These are phyloP conservation scores for Exophiala calicioides DNA, from an alignment of 2,329 filamentous ascomycete species.

Conservation along the genomic window DNA sequence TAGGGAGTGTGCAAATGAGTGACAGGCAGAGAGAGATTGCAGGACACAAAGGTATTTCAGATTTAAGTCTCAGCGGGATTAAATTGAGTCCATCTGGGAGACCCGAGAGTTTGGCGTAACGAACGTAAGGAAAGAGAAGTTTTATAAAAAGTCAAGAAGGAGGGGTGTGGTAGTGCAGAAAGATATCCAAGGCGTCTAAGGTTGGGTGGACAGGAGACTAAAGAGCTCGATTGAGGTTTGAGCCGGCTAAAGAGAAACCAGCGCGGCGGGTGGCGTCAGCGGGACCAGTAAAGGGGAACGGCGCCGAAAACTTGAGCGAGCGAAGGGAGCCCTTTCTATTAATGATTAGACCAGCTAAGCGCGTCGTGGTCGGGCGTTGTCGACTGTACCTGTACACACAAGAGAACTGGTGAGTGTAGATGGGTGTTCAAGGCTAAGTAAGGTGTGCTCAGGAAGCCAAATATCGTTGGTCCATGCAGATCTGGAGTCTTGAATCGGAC, in stretches of 20 bases:
- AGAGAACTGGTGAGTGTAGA: too few relatives aligned
- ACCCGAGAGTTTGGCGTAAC: conserved; percentile 7
- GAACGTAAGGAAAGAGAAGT: conserved; percentile 17
- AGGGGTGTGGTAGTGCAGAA: conserved; percentile 1
- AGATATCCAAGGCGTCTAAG: conserved; percentile 15
- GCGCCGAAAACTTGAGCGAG: too few relatives aligned
- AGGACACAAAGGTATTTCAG: conserved; percentile 5
- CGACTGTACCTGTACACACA: too few relatives aligned
- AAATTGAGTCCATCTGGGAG: conserved; percentile 6
- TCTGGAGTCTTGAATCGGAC: too few relatives aligned
- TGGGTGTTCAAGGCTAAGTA: too few relatives aligned
- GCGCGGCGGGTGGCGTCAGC: conserved; percentile 14
- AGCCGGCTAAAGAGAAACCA: conserved; percentile 7
- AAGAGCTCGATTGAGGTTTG: conserved; percentile 11
- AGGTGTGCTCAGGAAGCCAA: too few relatives aligned
- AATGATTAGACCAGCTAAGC: too few relatives aligned
- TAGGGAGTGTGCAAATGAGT: conserved; percentile 12
- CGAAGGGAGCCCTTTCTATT: too few relatives aligned
- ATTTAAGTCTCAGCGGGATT: conserved; percentile 12
- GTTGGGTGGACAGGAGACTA: not conserved
- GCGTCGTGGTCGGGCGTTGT: too few relatives aligned
- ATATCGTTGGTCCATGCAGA: too few relatives aligned
- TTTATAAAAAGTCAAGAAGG: conserved; percentile 7
- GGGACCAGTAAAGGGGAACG: too few relatives aligned
- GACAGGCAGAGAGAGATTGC: conserved; percentile 14